Percentiles rank a stretch among this genome's conserved stretches.
phyloP scores from a whole-genome alignment of 805 yeast species.

The Torulaspora maleeae region DNA sequence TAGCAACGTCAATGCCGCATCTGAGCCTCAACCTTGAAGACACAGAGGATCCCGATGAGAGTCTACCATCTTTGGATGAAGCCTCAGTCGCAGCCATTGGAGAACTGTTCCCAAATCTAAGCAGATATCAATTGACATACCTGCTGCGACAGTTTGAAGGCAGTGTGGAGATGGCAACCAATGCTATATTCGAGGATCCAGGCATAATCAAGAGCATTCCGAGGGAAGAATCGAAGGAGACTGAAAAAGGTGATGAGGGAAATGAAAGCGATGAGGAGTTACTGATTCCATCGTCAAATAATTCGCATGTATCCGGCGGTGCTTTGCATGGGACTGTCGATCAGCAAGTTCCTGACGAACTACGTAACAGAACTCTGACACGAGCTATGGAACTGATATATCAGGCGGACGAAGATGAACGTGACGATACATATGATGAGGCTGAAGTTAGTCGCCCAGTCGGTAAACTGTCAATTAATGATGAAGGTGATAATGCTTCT shows the following conservation, averaged over 20 bases:
- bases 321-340: conserved; percentile 15
- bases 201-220: conserved; percentile 36
- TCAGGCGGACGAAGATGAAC: conserved; percentile 78
- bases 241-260: conserved; percentile 8
- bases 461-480: conserved; percentile 10
- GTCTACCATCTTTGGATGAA: not conserved
- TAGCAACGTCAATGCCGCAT: conserved; percentile 31
- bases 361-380: conserved; percentile 53
- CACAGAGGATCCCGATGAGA: not conserved
- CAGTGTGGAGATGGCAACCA: conserved; percentile 54
- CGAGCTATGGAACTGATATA: conserved; percentile 61
- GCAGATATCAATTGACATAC: conserved; percentile 43
- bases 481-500: conserved; percentile 17
- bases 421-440: conserved; percentile 72
- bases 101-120: conserved; percentile 68
- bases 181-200: conserved; percentile 61
- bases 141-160: conserved; percentile 46
- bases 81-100: conserved; percentile 12
- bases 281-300: not conserved
- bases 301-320: conserved; percentile 7
- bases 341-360: conserved; percentile 40
- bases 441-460: conserved; percentile 34
- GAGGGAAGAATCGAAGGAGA: conserved; percentile 16
- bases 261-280: conserved; percentile 7
- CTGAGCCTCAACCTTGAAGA: conserved; percentile 15